phyloP scores from a whole-genome alignment of 768 basidiomycete species.

The Candolleomyces eurysporus region DNA sequence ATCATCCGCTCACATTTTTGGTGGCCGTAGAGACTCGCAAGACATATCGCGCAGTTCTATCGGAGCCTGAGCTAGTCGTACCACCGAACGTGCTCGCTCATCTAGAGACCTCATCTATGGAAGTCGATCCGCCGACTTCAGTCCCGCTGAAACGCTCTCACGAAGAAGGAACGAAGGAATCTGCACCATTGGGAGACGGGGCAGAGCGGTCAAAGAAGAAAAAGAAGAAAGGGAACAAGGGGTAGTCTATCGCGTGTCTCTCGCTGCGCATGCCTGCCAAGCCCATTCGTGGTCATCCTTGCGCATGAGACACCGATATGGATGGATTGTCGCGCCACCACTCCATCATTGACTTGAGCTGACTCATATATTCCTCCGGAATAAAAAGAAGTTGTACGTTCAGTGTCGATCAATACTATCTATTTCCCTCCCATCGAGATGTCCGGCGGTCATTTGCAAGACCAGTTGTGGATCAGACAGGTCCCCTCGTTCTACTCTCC shows the following conservation, averaged over 20 bases:
- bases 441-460: constrained; percentile 1
- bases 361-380: too few species aligned
- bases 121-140: background rate
- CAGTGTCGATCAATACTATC: background rate
- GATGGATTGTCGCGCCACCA: too few species aligned
- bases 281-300: too few species aligned
- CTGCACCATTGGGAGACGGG: background rate
- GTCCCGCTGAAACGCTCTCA: background rate
- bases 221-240: constrained; percentile 7
- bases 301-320: too few species aligned
- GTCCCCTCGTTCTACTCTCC: constrained; percentile 19
- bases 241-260: background rate
- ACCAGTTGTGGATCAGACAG: constrained; percentile 21
- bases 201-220: constrained; percentile 8
- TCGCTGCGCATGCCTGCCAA: background rate
- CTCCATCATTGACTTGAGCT: too few species aligned
- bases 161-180: background rate
- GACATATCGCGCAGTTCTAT: constrained; percentile 77
- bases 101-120: too few species aligned
- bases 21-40: constrained; percentile 66
- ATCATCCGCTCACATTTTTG: background rate
- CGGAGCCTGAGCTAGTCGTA: constrained; percentile 67
- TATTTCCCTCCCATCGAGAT: background rate
- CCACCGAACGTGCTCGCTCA: constrained; percentile 30
- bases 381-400: too few species aligned